Conservation (phyloP, 257 asterid species). For the Plantago ovata region DNA sequence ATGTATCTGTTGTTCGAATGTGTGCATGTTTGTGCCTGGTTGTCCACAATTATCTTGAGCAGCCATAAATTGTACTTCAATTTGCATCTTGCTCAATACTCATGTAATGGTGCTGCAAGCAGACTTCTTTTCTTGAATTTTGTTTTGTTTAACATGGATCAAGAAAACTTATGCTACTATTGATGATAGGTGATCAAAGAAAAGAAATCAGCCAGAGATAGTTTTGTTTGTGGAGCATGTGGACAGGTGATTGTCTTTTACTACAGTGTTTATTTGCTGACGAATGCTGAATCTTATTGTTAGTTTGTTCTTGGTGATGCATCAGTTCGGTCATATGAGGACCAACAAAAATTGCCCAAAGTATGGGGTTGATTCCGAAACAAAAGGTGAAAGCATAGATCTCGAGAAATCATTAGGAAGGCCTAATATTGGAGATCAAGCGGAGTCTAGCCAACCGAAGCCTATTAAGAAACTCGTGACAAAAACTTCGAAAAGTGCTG, state of each 20-base stretch:
- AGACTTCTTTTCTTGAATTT: not conserved
- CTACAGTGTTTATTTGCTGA: slow-evolving; percentile 10
- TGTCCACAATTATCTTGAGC: not conserved
- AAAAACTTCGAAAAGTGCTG: slow-evolving; percentile 52
- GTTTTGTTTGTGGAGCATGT: slow-evolving; percentile 98
- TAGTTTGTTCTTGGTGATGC: slow-evolving; percentile 17
- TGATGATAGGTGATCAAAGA: slow-evolving; percentile 69
- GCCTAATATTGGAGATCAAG: slow-evolving; percentile 46
- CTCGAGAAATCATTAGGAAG: slow-evolving; percentile 51
- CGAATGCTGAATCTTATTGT: slow-evolving; percentile 14
- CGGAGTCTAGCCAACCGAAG: slow-evolving; percentile 61
- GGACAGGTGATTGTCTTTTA: slow-evolving; percentile 69
- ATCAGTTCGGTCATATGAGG: slow-evolving; percentile 98
- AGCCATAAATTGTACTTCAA: not conserved
- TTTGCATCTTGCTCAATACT: slow-evolving; percentile 7
- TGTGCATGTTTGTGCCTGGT: not conserved
- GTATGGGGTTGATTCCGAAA: slow-evolving; percentile 78
- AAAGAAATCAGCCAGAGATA: slow-evolving; percentile 94
- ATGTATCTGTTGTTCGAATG: not conserved
- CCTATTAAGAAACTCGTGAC: slow-evolving; percentile 55
- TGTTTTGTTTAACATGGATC: not conserved
- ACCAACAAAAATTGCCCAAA: slow-evolving; percentile 98
- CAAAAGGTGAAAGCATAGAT: slow-evolving; percentile 60
- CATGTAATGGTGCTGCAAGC: slow-evolving; percentile 3
- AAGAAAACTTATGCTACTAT: slow-evolving; percentile 21